Conservation (phyloP, 768 basidiomycete genomes). For the Kwoniella newhampshirensis region DNA sequence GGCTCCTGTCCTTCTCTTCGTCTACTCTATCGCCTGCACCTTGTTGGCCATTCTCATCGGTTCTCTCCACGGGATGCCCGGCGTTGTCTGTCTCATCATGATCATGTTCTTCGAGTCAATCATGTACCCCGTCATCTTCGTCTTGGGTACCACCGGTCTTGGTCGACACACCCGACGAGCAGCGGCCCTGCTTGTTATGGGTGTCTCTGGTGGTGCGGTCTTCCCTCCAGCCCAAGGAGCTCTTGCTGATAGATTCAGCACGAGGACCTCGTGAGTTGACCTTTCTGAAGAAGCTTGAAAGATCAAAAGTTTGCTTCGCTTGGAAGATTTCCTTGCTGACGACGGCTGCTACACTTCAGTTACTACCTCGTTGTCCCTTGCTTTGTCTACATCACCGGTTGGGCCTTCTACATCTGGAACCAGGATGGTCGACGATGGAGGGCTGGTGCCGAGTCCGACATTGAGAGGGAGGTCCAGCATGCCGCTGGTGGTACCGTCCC, state of each 20-base stretch:
- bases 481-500: constrained; percentile 15
- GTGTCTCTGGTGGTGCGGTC: constrained; percentile 47
- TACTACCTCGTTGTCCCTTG: constrained; percentile 45
- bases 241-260: constrained; percentile 47
- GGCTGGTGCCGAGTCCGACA: constrained; percentile 6
- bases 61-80: constrained; percentile 60
- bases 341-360: too few relatives aligned
- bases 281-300: too few relatives aligned
- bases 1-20: constrained; percentile 63
- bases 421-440: constrained; percentile 34
- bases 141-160: constrained; percentile 49
- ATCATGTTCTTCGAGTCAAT: constrained; percentile 73
- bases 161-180: constrained; percentile 53
- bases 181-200: constrained; percentile 48
- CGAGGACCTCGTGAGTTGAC: constrained; percentile 41
- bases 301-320: too few relatives aligned
- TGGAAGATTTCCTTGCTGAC: too few relatives aligned
- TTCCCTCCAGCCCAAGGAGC: constrained; percentile 54
- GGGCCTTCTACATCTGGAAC: constrained; percentile 49
- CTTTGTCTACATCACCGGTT: constrained; percentile 42
- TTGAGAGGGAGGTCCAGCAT: constrained; percentile 17
- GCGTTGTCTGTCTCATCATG: constrained; percentile 63
- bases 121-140: constrained; percentile 58
- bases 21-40: constrained; percentile 61
- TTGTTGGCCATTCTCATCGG: constrained; percentile 61